phyloP scores from a whole-genome alignment of 2,329 filamentous ascomycete species.

The Gyromitra esculenta region DNA sequence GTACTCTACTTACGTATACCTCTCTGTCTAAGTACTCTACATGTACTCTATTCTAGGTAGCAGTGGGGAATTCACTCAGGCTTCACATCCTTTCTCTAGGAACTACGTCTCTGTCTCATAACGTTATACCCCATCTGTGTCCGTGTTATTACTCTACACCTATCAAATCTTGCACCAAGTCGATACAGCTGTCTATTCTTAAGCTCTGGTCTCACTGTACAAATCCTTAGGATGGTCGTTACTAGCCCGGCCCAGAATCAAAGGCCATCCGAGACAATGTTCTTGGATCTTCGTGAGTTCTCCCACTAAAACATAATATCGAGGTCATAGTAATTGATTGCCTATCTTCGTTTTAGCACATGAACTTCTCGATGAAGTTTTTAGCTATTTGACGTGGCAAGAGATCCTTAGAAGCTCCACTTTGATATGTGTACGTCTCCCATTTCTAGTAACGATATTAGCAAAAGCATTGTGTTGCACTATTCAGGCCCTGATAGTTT shows the following conservation, averaged over 20 bases:
- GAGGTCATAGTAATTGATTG: conserved; percentile 6
- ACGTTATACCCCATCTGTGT: no score
- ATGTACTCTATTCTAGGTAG: neutral
- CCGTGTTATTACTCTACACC: neutral
- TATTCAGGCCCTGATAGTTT: neutral
- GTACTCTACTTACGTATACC: neutral
- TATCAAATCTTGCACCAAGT: neutral
- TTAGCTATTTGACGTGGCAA: conserved; percentile 35
- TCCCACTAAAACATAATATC: neutral
- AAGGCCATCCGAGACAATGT: conserved; percentile 11
- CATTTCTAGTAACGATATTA: neutral
- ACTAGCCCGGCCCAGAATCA: conserved; percentile 8
- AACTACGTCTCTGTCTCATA: neutral
- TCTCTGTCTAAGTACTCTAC: neutral
- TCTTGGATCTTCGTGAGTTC: conserved; percentile 44
- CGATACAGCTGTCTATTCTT: neutral
- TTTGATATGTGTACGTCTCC: conserved; percentile 30
- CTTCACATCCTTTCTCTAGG: neutral
- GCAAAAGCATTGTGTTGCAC: neutral
- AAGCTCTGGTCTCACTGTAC: neutral
- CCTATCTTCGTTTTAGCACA: conserved; percentile 19
- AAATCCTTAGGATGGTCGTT: conserved; percentile 26
- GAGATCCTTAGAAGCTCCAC: conserved; percentile 31
- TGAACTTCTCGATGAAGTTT: conserved; percentile 46
- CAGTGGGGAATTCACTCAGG: neutral